Base-by-base conservation (phyloP, 441 rosid genomes). In the Croton setiger region DNA sequence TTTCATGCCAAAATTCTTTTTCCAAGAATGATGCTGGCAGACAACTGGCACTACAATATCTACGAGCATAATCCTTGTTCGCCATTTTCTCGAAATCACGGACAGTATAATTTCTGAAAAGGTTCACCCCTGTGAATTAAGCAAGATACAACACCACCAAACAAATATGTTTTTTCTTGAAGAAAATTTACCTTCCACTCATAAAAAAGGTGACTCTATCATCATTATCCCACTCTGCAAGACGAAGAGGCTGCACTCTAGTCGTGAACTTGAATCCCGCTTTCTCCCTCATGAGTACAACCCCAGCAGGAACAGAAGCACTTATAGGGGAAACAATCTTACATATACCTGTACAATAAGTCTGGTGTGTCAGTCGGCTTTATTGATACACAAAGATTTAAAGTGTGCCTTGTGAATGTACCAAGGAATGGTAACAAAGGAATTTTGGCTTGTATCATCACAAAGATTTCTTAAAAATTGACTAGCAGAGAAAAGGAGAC, bases 11-110 rank as follows among this genome's bases (percentile, higher is more conserved):
- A 85, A 96, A 96, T 81, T 96, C 97, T 83, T 96, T 91, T 86
- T 96, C 99, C 98, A 93, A 44, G 88, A 82, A 93, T 27, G 91
- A 58, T 63, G 86, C 87, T 61, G 99, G 98, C 76, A 96, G 92
- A 85, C 88, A 86, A 74, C 97, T 91, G 77, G 87, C 73, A 85
- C 98, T 96, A 72, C 83, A 92, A 79, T 96, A 96, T 87, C 96
- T 88, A 80, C 95, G 98, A 66, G 87, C 81, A 86, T 88, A 96
- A 70, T 83, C 87, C 87, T 91, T 93, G 91, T 88, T 91, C 63
- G 99, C 99, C 94, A 91, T 93, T 83, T 87, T 96, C 92, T 96
- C 98, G 74, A 90, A 96, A 66, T 93, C 99, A 45, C 96, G 96
- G 76, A 96, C 86, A 21, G 97, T 85, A 69, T 96, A 96, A 63